phyloP scores from a whole-genome alignment of 2,329 filamentous ascomycete genomes.

The Tolypocladium album region DNA sequence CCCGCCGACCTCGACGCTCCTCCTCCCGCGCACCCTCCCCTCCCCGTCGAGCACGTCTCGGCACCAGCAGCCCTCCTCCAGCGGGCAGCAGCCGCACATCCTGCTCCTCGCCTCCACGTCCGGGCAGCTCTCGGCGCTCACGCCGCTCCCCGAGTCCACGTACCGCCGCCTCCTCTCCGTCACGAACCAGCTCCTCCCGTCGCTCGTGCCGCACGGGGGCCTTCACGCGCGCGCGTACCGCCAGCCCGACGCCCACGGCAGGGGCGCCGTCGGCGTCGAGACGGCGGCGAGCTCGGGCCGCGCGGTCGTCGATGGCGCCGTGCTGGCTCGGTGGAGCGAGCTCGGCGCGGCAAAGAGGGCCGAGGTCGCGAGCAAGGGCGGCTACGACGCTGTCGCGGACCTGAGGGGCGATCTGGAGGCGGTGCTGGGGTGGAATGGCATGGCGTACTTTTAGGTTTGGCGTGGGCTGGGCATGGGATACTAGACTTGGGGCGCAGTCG shows the following conservation, averaged over 20 bases:
- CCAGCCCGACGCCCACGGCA: constrained; percentile 35
- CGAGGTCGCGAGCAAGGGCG: constrained; percentile 67
- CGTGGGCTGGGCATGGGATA: background rate
- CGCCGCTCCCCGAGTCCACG: constrained; percentile 63
- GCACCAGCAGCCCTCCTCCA: background rate
- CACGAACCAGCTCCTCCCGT: constrained; percentile 66
- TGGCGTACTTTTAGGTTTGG: constrained; percentile 38
- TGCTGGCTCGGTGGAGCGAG: constrained; percentile 67
- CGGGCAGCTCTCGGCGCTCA: constrained; percentile 67
- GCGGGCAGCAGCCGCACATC: constrained; percentile 20
- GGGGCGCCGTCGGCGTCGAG: constrained; percentile 38
- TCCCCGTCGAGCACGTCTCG: constrained; percentile 21
- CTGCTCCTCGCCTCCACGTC: constrained; percentile 65
- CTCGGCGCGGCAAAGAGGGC: constrained; percentile 58
- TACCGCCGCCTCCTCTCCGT: constrained; percentile 80
- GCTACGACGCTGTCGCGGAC: constrained; percentile 52
- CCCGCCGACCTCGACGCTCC: constrained; percentile 60
- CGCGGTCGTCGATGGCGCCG: constrained; percentile 66
- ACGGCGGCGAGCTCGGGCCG: constrained; percentile 44
- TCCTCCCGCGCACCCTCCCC: constrained; percentile 57
- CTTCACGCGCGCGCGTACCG: constrained; percentile 79
- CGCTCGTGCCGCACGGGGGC: constrained; percentile 65
- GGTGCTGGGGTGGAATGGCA: constrained; percentile 50
- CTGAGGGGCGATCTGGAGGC: constrained; percentile 60
- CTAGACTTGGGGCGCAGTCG: background rate